phyloP scores from a whole-genome alignment of 257 asterid species.

The Plantago major region DNA sequence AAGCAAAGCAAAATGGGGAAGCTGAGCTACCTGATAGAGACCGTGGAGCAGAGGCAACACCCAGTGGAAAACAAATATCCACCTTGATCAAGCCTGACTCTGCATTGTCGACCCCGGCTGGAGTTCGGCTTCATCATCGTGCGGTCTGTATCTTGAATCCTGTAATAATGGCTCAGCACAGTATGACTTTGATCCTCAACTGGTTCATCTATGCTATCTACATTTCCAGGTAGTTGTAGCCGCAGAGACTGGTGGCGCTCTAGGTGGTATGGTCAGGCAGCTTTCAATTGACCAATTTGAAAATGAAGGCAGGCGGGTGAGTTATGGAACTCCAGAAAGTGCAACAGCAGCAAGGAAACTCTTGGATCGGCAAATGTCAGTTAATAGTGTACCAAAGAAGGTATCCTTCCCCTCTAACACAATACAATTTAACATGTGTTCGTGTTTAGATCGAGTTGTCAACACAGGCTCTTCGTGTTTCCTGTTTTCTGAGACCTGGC shows the following conservation, averaged over 20 bases:
- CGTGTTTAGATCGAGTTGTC: not conserved
- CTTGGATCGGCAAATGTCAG: slow-evolving; percentile 91
- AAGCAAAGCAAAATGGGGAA: slow-evolving; percentile 95
- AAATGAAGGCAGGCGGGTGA: slow-evolving; percentile 76
- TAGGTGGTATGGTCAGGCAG: slow-evolving; percentile 82
- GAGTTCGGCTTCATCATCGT: slow-evolving; percentile 93
- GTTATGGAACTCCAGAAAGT: slow-evolving; percentile 95
- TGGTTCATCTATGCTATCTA: slow-evolving; percentile 23
- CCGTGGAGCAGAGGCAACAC: slow-evolving; percentile 93
- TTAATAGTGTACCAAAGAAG: slow-evolving; percentile 90
- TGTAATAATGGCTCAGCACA: slow-evolving; percentile 4
- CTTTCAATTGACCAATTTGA: slow-evolving; percentile 77
- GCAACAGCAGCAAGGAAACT: slow-evolving; percentile 96
- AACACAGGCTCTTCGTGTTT: no score
- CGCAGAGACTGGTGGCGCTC: slow-evolving; percentile 79
- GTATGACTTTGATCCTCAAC: slow-evolving; percentile 6
- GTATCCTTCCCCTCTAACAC: slow-evolving; percentile 28
- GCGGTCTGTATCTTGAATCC: slow-evolving; percentile 56
- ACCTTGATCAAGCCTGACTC: slow-evolving; percentile 73
- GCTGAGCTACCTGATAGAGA: slow-evolving; percentile 84
- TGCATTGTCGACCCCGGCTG: slow-evolving; percentile 52
- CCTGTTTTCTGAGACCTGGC: no score
- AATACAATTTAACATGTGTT: slow-evolving; percentile 5
- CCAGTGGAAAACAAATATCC: slow-evolving; percentile 77
- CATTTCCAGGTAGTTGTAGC: slow-evolving; percentile 66